Evolutionary conservation across 1,284 basidiomycete genomes (phyloP).

Genomic region (Mrakiaceae sp.): DNA sequence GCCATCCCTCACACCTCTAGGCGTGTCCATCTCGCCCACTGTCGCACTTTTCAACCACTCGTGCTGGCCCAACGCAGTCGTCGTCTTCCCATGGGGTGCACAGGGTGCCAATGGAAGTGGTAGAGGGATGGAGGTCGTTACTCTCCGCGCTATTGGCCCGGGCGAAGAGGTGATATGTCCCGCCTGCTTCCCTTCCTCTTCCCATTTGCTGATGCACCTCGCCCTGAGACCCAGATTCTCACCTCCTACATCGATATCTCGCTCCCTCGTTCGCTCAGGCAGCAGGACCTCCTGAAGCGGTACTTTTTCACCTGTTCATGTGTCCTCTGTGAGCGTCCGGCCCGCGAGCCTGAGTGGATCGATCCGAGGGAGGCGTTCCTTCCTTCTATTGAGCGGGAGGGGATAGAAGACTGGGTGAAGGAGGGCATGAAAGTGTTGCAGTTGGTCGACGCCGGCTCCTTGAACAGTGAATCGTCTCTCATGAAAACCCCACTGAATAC

Average conservation of each 20-base stretch:
- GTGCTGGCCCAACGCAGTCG: slow-evolving; percentile 76
- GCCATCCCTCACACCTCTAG: slow-evolving; percentile 62
- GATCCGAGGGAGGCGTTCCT: slow-evolving; percentile 53
- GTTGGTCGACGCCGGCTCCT: slow-evolving; percentile 2
- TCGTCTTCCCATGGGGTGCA: slow-evolving; percentile 61
- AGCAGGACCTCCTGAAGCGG: slow-evolving; percentile 49
- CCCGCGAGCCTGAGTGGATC: slow-evolving; percentile 24
- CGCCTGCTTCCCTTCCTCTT: slow-evolving; percentile 17
- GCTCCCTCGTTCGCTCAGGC: slow-evolving; percentile 49
- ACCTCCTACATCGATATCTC: slow-evolving; percentile 80
- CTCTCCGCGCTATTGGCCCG: slow-evolving; percentile 49
- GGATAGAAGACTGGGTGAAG: slow-evolving; percentile 39
- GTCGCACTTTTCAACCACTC: slow-evolving; percentile 82
- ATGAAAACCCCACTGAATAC: no score
- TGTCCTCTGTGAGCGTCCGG: slow-evolving; percentile 40
- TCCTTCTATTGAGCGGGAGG: slow-evolving; percentile 42
- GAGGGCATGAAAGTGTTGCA: slow-evolving; percentile 37
- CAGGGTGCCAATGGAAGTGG: slow-evolving; percentile 30
- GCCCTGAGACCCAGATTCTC: slow-evolving; percentile 41
- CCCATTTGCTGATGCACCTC: neutral
- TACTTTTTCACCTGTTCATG: slow-evolving; percentile 77
- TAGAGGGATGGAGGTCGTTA: slow-evolving; percentile 53
- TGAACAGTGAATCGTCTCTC: slow-evolving; percentile 8
- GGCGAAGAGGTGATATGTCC: slow-evolving; percentile 53
- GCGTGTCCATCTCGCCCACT: slow-evolving; percentile 63